A percentile compares a stretch with the other conserved stretches of the same genome.
Evolutionary conservation across 2,329 filamentous ascomycete genomes (phyloP).

Genomic region (Phyllosticta ampelicida): DNA sequence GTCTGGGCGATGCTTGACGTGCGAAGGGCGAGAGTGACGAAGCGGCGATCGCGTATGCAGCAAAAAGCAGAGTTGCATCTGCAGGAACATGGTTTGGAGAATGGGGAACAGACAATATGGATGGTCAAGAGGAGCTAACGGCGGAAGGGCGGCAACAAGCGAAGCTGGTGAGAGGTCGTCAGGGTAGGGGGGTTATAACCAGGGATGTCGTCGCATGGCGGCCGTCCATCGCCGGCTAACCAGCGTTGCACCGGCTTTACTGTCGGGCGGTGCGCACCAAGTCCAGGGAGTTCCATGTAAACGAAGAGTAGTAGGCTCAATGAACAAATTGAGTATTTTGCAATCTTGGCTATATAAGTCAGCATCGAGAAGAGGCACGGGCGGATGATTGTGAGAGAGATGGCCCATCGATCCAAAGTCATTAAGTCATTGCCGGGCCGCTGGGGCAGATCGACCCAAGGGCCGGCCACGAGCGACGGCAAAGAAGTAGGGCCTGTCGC

Average conservation of each 20-base stretch:
- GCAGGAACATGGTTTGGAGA: not conserved
- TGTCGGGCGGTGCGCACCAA: not conserved
- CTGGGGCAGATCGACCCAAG: not conserved
- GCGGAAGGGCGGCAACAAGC: conserved; percentile 1
- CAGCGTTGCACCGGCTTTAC: not conserved
- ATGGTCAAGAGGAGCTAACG: no score
- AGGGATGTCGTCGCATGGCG: not conserved
- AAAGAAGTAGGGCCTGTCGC: not conserved
- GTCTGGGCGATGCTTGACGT: not conserved
- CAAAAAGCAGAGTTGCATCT: not conserved
- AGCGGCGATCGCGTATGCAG: not conserved
- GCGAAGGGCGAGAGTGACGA: not conserved
- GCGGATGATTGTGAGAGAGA: no score
- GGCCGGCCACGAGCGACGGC: not conserved
- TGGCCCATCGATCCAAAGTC: not conserved
- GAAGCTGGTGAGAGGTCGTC: conserved; percentile 12
- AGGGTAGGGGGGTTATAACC: not conserved
- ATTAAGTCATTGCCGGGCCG: not conserved
- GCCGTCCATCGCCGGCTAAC: not conserved
- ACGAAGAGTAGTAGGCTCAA: not conserved
- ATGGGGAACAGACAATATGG: not conserved
- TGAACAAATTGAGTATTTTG: not conserved
- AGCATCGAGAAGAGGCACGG: no score
- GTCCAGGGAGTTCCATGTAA: not conserved
- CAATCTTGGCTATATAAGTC: not conserved